Base-by-base conservation (phyloP, 1,284 basidiomycete genomes). In the Pisolithus thermaeus region DNA sequence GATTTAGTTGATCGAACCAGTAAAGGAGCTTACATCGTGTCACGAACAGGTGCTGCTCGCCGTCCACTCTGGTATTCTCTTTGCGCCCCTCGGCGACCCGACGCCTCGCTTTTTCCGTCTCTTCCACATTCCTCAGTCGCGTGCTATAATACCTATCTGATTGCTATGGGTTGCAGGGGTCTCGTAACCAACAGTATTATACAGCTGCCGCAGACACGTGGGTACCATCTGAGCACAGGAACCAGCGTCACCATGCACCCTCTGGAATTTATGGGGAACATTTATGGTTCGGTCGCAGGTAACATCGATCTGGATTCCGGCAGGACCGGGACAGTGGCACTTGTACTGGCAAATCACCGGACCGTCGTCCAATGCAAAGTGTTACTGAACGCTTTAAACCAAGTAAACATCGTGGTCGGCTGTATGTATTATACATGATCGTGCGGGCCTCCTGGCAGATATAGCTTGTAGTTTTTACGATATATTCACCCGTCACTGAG, bases 351-450 rank as follows among this genome's bases (percentile, higher is more conserved):
- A 11, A 4, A 43, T 27, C n/a, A 22, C 12, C 14, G 42, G 18
- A 8, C 42, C 6, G 9, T 27, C 42, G 25, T 54, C 64, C 71
- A 67, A 42, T 59, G 68, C 50, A 81, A 66, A 0, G 74, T 79
- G 9, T 77, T 74, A 55, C 65, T 76, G 55, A 74, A 69, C 12
- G 66, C 65, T 52, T 70, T 76, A 58, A 76, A 71, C 37, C 76
- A 76, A 40, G 75, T 73, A 60, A 90, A 90, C 66, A 83, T 76
- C 0, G 85, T 87, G 1, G 87, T 90, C 0, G 88, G 88, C 54
- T 87, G 83, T 37, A 90, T 73, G 35, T 88, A 66, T 46, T 89
- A 85, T 42, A 90, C 63, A 59, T 90, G 85, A 5, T 70, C 67
- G 56, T 83, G 76, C 22, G 90, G 64, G 52, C 75, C 55, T 52